Evolutionary conservation across 2,329 filamentous ascomycete species (phyloP).

Genomic region (Colletotrichum caudatum): DNA sequence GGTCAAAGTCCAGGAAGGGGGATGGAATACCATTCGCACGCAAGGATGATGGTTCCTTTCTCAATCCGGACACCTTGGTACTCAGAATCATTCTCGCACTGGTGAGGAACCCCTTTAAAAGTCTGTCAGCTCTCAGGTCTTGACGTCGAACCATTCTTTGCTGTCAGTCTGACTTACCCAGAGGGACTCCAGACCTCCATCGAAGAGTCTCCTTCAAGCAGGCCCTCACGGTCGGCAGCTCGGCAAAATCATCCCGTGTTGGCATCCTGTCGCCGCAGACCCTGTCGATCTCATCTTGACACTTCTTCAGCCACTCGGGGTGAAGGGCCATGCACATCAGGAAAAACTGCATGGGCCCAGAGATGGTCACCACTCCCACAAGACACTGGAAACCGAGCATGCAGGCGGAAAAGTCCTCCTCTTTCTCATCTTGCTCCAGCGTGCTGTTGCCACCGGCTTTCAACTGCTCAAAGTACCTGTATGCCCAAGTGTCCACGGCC

Average conservation of each 20-base stretch:
- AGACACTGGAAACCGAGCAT: conserved; percentile 66
- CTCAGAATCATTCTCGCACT: conserved; percentile 60
- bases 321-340: conserved; percentile 65
- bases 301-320: conserved; percentile 64
- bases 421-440: conserved; percentile 56
- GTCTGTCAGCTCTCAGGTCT: neutral
- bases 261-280: conserved; percentile 67
- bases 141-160: neutral
- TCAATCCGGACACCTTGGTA: conserved; percentile 61
- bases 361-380: conserved; percentile 63
- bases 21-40: conserved; percentile 61
- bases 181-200: conserved; percentile 68
- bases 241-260: conserved; percentile 60
- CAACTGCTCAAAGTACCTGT: conserved; percentile 61
- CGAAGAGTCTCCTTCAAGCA: conserved; percentile 70
- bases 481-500: conserved; percentile 60
- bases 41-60: conserved; percentile 62
- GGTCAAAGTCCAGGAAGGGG: no score
- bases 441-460: conserved; percentile 53
- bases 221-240: conserved; percentile 65
- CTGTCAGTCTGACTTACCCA: conserved; percentile 51
- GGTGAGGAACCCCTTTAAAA: conserved; percentile 59
- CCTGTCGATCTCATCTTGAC: conserved; percentile 68
- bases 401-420: conserved; percentile 61
- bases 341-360: conserved; percentile 63